phyloP scores from a whole-genome alignment of 164 flowering plant genomes.

The Aristolochia contorta region DNA sequence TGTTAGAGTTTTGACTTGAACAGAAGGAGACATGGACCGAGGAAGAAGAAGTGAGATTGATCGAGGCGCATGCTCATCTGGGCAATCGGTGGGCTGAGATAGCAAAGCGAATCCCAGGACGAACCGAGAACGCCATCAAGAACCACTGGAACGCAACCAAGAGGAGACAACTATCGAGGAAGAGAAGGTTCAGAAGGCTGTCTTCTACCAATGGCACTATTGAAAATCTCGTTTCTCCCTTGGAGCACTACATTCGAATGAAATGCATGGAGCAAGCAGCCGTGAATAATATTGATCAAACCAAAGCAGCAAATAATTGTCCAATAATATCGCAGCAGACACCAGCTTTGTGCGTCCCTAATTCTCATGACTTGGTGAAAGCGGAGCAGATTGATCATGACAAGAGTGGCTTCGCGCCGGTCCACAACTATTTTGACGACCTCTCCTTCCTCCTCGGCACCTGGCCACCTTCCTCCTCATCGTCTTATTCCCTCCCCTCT shows the following conservation, averaged over 20 bases:
- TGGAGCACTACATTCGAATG: conserved; percentile 13
- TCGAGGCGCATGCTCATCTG: conserved; percentile 9
- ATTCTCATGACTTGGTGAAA: neutral
- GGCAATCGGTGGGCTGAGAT: conserved; percentile 14
- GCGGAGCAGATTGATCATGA: neutral
- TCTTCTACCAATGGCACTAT: too few species aligned
- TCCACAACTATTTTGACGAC: neutral
- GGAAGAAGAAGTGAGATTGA: conserved; percentile 7
- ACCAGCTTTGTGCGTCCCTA: too few species aligned
- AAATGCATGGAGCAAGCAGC: neutral
- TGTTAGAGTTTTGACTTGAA: neutral
- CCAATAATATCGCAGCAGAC: neutral
- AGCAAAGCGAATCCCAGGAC: conserved; percentile 7
- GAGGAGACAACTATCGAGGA: conserved; percentile 9
- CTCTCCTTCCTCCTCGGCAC: conserved; percentile 3
- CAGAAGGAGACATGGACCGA: conserved; percentile 11
- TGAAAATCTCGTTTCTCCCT: neutral
- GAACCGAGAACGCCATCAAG: conserved; percentile 11
- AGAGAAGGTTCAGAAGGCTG: neutral
- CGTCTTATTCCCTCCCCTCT: neutral
- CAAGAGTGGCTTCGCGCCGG: neutral
- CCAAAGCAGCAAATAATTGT: neutral
- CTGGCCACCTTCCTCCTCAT: neutral
- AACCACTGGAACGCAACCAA: conserved; percentile 13
- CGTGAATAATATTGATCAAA: neutral